Conservation (phyloP, 2,329 filamentous ascomycete genomes). For the Parastagonospora nodorum region DNA sequence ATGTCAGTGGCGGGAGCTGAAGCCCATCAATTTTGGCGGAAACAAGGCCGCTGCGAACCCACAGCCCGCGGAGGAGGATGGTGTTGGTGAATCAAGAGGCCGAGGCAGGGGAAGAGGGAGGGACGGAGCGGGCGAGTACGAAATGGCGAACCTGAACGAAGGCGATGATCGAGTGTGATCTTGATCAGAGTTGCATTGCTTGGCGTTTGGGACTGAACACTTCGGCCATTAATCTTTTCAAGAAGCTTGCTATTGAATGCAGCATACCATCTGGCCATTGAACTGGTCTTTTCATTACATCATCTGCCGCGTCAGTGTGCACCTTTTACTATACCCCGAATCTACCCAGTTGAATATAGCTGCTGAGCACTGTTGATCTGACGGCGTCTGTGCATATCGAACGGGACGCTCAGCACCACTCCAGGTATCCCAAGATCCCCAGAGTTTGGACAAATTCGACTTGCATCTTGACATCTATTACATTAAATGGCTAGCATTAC, state of each 20-base stretch:
- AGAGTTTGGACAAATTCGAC: no score
- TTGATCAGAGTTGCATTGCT: constrained; percentile 30
- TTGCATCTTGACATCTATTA: no score
- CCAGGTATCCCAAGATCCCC: no score
- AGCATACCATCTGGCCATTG: not conserved
- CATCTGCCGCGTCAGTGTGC: not conserved
- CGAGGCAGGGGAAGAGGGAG: constrained; percentile 47
- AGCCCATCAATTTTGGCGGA: constrained; percentile 80
- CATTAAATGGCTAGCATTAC: no score
- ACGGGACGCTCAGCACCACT: no score
- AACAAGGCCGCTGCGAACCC: constrained; percentile 51
- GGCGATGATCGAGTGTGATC: constrained; percentile 43
- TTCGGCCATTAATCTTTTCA: not conserved
- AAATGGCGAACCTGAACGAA: constrained; percentile 53
- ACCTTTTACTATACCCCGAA: constrained; percentile 20
- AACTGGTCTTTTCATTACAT: not conserved
- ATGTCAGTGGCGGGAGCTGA: constrained; percentile 86
- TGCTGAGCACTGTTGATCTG: not conserved
- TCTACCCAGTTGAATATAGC: not conserved
- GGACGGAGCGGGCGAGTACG: constrained; percentile 55
- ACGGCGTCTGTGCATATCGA: no score
- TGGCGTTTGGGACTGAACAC: constrained; percentile 27
- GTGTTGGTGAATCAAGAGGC: constrained; percentile 47
- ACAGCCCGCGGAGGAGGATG: constrained; percentile 37
- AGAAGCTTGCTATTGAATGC: no score